Evolutionary conservation across 768 basidiomycete genomes (phyloP), one percentile per base, ranked within the genome.

Genomic region (Boletus tylopilopsis): DNA sequence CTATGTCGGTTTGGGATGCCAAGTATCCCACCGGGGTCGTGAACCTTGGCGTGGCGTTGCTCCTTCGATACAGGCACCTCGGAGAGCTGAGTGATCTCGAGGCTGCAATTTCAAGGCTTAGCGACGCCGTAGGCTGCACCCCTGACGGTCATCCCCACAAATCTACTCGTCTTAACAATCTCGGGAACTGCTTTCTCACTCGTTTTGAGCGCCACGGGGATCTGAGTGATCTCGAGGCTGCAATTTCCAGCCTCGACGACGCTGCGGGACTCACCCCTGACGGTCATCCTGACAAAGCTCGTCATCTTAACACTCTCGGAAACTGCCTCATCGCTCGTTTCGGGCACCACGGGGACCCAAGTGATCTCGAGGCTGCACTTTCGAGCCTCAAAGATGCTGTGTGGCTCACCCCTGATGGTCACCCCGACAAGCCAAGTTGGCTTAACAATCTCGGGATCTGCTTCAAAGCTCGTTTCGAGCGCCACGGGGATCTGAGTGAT

Each of bases 201-300:
- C 53, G 53, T 30, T 54, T 54, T 11, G 35, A 35, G 34, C 39
- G 18, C 21, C n/a, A 42, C 10, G 49, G 42, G 13, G 13, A 25
- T 3, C 22, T 23, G 12, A 15, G 11, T 10, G 47, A 53, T 21
- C 32, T 53, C 6, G 33, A 33, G 16, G 24, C 44, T 12, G 42
- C 37, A 5, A 45, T 45, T 29, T 40, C n/a, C 3, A 10, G 2
- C 3, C 5, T 21, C 0, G 13, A 12, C 11, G 21, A 37, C 6
- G 36, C 36, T 12, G 11, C 22, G 12, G 5, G 15, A 6, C 5
- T 22, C 4, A 6, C 21, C 21, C 19, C 36, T 37, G 11, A 37
- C 0, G 36, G 12, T 15, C 36, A 22, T 10, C 21, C 36, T 37
- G 2, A 13, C 19, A 37, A 22, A 12, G 19, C 21, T 11, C 3